Evolutionary conservation across 148 eudicot species (phyloP), one percentile per base, ranked within the genome.

Genomic region (Cornus suecica): DNA sequence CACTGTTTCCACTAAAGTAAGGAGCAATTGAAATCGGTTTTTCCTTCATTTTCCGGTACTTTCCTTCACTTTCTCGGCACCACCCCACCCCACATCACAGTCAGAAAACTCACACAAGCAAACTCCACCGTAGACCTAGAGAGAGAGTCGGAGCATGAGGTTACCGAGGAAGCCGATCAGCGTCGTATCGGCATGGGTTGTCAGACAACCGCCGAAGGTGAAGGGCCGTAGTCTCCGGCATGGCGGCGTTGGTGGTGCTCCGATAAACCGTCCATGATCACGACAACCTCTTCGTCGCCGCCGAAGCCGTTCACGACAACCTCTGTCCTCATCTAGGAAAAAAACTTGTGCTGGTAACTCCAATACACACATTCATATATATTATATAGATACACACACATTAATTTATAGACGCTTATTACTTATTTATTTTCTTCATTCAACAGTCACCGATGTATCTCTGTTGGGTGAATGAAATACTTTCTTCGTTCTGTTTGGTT

Each of bases 161-260:
- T 80, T 90, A 52, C 87, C 81, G n/a, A 88, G 60, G 85, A 87
- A 85, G 81, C 87, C 92, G 91, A 93, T 93, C 87, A 90, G 88
- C 20, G 77, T 89, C 14, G 78, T 86, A 48, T 63, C 81, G 29
- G 23, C 79, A 68, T 91, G 96, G 98, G 85, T 91, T 3, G 83
- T 86, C 74, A 77, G 95, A 51, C 98, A 94, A 68, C 97, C 97
- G 42, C 95, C 98, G 8, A 94, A 92, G 87, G 93, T 94, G 72
- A 94, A 94, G 84, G 97, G 98, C 92, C 37, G 97, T 94, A 23
- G 87, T 92, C 9, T 71, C 89, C 32, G 95, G 92, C 20, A 88
- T 92, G 94, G 84, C 88, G 18, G 84, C 93, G 9, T 80, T 94
- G 25, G 93, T 89, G 2, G 29, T 92, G 54, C 82, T 94, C 9